These are phyloP conservation scores for Paralagenidium karlingii DNA, from an alignment of 352 stramenopile species.

Conservation along the genomic window DNA sequence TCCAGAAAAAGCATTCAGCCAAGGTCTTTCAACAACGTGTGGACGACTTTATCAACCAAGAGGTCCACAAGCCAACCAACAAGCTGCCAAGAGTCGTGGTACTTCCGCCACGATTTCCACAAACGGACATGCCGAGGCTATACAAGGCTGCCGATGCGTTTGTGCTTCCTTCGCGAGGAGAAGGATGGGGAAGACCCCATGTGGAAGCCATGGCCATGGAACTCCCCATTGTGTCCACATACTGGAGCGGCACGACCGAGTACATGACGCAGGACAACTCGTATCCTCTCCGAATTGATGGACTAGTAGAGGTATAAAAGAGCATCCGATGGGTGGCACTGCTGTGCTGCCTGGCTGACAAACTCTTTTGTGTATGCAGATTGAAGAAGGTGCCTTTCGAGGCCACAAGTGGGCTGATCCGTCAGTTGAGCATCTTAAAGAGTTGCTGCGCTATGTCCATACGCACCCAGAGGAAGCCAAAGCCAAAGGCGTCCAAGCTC, in stretches of 20 bases:
- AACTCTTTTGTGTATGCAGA: constrained; percentile 19
- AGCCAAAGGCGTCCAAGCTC: constrained; percentile 51
- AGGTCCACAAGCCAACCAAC: constrained; percentile 22
- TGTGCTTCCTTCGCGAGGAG: constrained; percentile 85
- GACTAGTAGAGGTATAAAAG: constrained; percentile 45
- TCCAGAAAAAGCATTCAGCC: constrained; percentile 19
- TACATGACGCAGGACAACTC: constrained; percentile 84
- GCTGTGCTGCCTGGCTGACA: background rate
- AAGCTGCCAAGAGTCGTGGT: constrained; percentile 50
- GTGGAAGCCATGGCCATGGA: constrained; percentile 91
- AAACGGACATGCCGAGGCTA: constrained; percentile 35
- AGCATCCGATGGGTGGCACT: background rate
- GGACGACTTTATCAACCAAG: constrained; percentile 31
- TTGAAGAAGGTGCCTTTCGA: constrained; percentile 61
- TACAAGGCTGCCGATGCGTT: constrained; percentile 77
- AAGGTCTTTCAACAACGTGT: constrained; percentile 40
- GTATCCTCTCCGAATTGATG: constrained; percentile 67
- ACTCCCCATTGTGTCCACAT: constrained; percentile 83
- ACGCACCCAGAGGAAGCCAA: constrained; percentile 44
- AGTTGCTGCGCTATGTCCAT: constrained; percentile 47
- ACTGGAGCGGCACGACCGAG: constrained; percentile 85
- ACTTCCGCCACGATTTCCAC: constrained; percentile 41
- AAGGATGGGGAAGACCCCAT: constrained; percentile 89
- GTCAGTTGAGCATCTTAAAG: constrained; percentile 49
- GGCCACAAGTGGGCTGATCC: constrained; percentile 82